phyloP scores from a whole-genome alignment of 2,329 filamentous ascomycete species.

The Pezicula neosporulosa region DNA sequence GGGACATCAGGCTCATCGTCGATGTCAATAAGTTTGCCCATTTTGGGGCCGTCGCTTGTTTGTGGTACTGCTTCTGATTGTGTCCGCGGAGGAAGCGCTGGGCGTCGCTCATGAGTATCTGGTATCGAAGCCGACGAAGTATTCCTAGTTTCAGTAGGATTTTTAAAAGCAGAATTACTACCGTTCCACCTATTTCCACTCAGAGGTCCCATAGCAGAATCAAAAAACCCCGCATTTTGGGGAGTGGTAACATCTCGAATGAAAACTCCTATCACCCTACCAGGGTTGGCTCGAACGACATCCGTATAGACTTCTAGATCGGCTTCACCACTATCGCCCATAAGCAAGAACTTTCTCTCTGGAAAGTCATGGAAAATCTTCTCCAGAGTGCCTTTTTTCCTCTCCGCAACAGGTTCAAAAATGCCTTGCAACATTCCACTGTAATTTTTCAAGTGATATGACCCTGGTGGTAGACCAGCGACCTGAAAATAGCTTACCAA shows the following conservation, averaged over 20 bases:
- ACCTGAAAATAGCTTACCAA: slow-evolving; percentile 80
- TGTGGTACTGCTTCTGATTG: slow-evolving; percentile 18
- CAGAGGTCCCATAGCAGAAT: slow-evolving; percentile 37
- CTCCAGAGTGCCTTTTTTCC: slow-evolving; percentile 86
- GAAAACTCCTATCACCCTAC: slow-evolving; percentile 78
- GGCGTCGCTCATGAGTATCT: slow-evolving; percentile 17
- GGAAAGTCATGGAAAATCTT: slow-evolving; percentile 88
- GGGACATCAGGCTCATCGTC: slow-evolving; percentile 46
- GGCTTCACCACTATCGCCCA: slow-evolving; percentile 94
- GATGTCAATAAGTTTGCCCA: slow-evolving; percentile 60
- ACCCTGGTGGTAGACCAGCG: slow-evolving; percentile 79
- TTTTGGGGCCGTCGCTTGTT: slow-evolving; percentile 33
- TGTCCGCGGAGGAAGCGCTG: slow-evolving; percentile 21
- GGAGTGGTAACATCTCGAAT: slow-evolving; percentile 93
- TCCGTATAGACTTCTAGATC: slow-evolving; percentile 98
- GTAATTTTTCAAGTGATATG: slow-evolving; percentile 94
- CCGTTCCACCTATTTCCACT: slow-evolving; percentile 17
- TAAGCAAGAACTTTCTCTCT: slow-evolving; percentile 80
- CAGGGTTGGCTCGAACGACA: slow-evolving; percentile 79
- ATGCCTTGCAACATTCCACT: slow-evolving; percentile 96
- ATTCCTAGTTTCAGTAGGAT: slow-evolving; percentile 15
- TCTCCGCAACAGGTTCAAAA: slow-evolving; percentile 93
- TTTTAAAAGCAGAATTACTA: slow-evolving; percentile 8
- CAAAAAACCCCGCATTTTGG: slow-evolving; percentile 72
- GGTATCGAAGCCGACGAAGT: slow-evolving; percentile 6